Evolutionary conservation across 176 grass and related monocot species (phyloP), one percentile per base, ranked within the genome.

Genomic region (Eleusine coracana): DNA sequence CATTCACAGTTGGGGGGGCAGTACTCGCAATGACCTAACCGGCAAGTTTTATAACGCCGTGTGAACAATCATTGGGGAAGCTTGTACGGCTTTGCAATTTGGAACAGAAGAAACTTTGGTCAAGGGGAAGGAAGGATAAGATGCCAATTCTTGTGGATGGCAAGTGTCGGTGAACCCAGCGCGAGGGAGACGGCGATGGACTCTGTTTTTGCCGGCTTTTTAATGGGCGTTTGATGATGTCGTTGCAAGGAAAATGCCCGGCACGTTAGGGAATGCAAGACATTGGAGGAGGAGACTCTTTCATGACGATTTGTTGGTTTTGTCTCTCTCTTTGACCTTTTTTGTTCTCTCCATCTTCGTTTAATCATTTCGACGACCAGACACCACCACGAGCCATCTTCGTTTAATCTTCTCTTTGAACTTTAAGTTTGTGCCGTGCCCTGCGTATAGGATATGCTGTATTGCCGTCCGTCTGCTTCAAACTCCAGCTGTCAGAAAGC

Each of bases 221-320:
- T 3, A 81, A 82, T 77, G 73, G 83, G 41, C 2, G 20, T 48
- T 3, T 56, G 68, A 56, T 64, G 66, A 29, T 74, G 56, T 73
- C 59, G 21, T 66, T 25, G 63, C 10, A 70, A 13, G 28, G 31
- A 59, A 59, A 85, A 73, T 86, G 83, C 73, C 78, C 66, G 4
- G 72, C 88, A 89, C 83, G 78, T 86, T 42, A 85, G 83, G 88
- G 73, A 48, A 84, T 21, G 6, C 56, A 10, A 10, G 74, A 1
- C 54, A 74, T 11, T n/a, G 6, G 42, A 67, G 66, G 56, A 69
- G 31, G 59, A 6, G 34, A 39, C 62, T 29, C 76, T 85, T 80
- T 70, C 82, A 65, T 56, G 44, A 15, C 48, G 54, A 58, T 86
- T 69, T 68, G 29, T 71, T 77, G 78, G 54, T 48, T 41, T 52